Percentiles rank a stretch among this genome's conserved stretches.
Conservation (phyloP, 768 basidiomycete genomes). For the Omphalotus guepiniiformis region DNA sequence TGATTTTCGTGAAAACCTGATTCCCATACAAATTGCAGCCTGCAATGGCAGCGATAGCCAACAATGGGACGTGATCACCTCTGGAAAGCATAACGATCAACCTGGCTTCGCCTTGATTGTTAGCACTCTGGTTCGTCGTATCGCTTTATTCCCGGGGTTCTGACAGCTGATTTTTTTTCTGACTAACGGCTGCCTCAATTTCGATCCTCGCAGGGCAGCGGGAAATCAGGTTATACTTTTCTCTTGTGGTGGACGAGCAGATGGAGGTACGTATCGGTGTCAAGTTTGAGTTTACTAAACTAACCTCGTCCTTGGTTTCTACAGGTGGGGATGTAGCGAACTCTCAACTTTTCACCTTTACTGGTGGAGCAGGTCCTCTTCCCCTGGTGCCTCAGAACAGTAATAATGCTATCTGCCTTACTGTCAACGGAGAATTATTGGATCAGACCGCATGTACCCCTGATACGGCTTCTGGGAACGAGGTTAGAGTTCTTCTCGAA, state of each 20-base stretch:
- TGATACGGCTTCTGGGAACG: slow-evolving; percentile 11
- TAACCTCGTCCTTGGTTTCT: background rate
- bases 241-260: slow-evolving; percentile 22
- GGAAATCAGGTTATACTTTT: slow-evolving; percentile 22
- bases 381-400: slow-evolving; percentile 16
- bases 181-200: slow-evolving; percentile 22
- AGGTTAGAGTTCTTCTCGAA: slow-evolving; percentile 9
- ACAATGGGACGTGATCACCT: slow-evolving; percentile 20
- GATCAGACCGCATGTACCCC: slow-evolving; percentile 18
- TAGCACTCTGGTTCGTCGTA: slow-evolving; percentile 16
- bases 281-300: background rate
- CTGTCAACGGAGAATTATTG: slow-evolving; percentile 12
- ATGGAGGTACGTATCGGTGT: slow-evolving; percentile 16
- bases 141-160: background rate
- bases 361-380: slow-evolving; percentile 13
- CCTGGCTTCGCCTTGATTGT: slow-evolving; percentile 18
- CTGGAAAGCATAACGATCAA: slow-evolving; percentile 17
- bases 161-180: background rate
- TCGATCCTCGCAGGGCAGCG: slow-evolving; percentile 13
- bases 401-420: slow-evolving; percentile 15
- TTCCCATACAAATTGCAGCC: slow-evolving; percentile 13
- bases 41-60: slow-evolving; percentile 19
- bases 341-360: slow-evolving; percentile 21
- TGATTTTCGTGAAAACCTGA: slow-evolving; percentile 21
- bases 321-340: slow-evolving; percentile 12